A percentile compares a stretch with the other conserved stretches of the same genome.
Evolutionary conservation across 176 grass and related monocot genomes (phyloP).

Genomic region (Typha latifolia): DNA sequence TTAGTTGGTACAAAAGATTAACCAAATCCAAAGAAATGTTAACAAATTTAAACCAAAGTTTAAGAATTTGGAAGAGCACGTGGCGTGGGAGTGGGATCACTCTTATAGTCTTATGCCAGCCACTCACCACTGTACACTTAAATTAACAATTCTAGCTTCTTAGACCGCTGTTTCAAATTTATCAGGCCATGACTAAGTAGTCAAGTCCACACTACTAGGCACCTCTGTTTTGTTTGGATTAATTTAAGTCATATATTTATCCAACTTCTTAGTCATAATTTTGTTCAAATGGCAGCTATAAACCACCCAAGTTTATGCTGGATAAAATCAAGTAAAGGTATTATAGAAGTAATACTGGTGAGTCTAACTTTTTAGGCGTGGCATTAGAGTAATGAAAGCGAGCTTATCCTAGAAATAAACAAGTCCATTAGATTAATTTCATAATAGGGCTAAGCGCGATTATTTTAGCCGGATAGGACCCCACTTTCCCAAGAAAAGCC

Average conservation of each 20-base stretch:
- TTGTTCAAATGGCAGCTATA: too few relatives aligned
- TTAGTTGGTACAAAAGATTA: background rate
- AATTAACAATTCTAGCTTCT: background rate
- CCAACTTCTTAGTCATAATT: too few relatives aligned
- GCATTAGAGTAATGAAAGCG: background rate
- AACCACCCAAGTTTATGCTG: too few relatives aligned
- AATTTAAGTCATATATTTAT: too few relatives aligned
- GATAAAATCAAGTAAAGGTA: too few relatives aligned
- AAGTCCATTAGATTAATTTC: background rate
- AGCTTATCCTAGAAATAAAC: background rate
- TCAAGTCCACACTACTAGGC: background rate
- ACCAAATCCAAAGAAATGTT: background rate
- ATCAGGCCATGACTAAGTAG: background rate
- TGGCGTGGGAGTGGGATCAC: too few relatives aligned
- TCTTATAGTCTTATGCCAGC: background rate
- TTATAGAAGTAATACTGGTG: too few relatives aligned
- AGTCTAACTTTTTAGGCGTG: constrained; percentile 2
- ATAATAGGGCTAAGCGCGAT: background rate
- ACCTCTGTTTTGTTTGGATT: background rate
- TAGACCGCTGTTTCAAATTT: background rate
- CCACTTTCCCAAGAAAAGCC: too few relatives aligned
- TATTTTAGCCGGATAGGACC: too few relatives aligned
- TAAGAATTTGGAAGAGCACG: background rate
- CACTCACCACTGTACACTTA: background rate
- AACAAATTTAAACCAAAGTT: background rate